Evolutionary conservation across 371 early-diverging fungal species (phyloP).

Genomic region (Lichtheimia ornata): DNA sequence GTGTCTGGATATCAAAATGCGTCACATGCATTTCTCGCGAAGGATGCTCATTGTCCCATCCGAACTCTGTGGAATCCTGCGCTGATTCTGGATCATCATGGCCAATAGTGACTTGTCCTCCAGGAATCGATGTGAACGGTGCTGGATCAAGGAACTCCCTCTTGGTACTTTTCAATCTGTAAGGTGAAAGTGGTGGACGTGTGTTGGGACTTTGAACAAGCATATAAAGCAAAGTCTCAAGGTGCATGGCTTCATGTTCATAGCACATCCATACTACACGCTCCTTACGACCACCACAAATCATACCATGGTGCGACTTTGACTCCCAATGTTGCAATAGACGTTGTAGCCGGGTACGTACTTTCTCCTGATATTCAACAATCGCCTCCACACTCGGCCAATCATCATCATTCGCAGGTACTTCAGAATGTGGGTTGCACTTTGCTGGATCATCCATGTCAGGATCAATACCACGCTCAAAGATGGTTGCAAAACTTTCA

Average conservation of each 20-base stretch:
- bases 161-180: background rate
- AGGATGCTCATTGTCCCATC: constrained; percentile 92
- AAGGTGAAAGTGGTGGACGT: constrained; percentile 30
- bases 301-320: background rate
- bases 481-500: constrained; percentile 66
- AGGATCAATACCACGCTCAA: constrained; percentile 94
- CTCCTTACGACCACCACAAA: background rate
- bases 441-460: constrained; percentile 79
- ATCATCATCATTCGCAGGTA: constrained; percentile 55
- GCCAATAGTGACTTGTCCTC: constrained; percentile 50
- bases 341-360: constrained; percentile 56
- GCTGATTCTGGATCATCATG: constrained; percentile 45
- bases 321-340: constrained; percentile 47
- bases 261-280: constrained; percentile 83
- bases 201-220: constrained; percentile 65
- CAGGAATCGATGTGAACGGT: constrained; percentile 14
- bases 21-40: constrained; percentile 33
- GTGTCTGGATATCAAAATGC: constrained; percentile 67
- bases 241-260: constrained; percentile 93
- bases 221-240: constrained; percentile 90
- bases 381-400: constrained; percentile 80
- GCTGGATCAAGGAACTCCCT: constrained; percentile 7
- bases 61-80: constrained; percentile 42
- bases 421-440: constrained; percentile 80
- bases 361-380: constrained; percentile 62